Evolutionary conservation across 2,329 filamentous ascomycete species (phyloP).

Genomic region (Aspergillus sp.): DNA sequence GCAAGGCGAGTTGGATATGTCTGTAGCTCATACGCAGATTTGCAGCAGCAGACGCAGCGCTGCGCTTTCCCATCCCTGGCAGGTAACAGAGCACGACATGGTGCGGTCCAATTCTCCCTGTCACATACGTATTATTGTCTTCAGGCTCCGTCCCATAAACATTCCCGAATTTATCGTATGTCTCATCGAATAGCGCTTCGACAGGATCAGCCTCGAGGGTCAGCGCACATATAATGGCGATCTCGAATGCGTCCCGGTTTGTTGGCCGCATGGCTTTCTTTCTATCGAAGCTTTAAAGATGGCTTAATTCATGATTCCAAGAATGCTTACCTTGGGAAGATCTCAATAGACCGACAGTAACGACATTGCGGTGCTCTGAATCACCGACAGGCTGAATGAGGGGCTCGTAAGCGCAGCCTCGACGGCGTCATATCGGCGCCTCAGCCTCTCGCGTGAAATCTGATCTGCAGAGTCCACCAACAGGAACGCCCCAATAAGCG

Average conservation of each 20-base stretch:
- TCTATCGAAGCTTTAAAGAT: too few relatives aligned
- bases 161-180: neutral
- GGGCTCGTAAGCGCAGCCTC: too few relatives aligned
- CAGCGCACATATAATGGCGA: constrained; percentile 3
- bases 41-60: neutral
- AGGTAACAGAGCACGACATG: constrained; percentile 4
- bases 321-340: too few relatives aligned
- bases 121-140: neutral
- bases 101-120: neutral
- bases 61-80: constrained; percentile 1
- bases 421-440: too few relatives aligned
- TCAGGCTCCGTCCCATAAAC: neutral
- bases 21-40: neutral
- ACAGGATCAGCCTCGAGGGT: constrained; percentile 1
- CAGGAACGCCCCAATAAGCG: too few relatives aligned
- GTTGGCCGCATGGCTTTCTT: neutral
- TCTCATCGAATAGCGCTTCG: constrained; percentile 1
- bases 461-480: too few relatives aligned
- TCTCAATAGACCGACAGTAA: too few relatives aligned
- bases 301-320: too few relatives aligned
- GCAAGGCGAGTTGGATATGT: neutral
- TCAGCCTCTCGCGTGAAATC: too few relatives aligned
- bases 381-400: too few relatives aligned
- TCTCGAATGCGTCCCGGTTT: neutral
- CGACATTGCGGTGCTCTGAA: too few relatives aligned